Evolutionary conservation across 441 rosid genomes (phyloP).

Genomic region (Caryocar brasiliense): DNA sequence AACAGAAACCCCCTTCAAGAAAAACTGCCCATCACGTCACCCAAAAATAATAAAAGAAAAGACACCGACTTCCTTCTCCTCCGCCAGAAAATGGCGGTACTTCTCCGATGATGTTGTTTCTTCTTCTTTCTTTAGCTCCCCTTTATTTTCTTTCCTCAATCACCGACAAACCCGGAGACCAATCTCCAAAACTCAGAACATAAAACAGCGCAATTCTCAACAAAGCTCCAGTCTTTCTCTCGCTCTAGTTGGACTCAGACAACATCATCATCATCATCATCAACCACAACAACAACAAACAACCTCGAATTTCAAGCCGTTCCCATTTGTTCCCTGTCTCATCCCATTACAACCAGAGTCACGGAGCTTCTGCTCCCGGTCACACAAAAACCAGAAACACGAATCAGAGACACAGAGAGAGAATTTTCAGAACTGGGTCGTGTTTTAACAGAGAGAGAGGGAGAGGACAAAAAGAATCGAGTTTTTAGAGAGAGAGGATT

Average conservation of each 20-base stretch:
- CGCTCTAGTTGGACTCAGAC: conserved; percentile 26
- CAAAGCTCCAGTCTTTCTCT: no score
- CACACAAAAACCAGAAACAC: no score
- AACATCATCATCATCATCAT: conserved; percentile 25
- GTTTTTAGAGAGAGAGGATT: no score
- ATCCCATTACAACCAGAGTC: background rate
- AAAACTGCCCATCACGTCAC: background rate
- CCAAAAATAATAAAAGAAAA: background rate
- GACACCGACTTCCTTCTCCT: background rate
- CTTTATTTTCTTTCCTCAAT: no score
- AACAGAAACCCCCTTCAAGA: conserved; percentile 8
- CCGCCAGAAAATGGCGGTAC: background rate
- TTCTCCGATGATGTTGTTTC: background rate
- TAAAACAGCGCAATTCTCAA: no score
- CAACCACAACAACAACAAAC: conserved; percentile 3
- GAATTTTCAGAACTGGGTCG: conserved; percentile 14
- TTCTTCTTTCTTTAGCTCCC: no score
- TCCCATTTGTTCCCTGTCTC: conserved; percentile 4
- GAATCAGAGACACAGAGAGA: background rate
- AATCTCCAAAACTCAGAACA: background rate
- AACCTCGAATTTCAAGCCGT: conserved; percentile 28
- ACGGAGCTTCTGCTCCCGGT: no score
- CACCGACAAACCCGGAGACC: no score
- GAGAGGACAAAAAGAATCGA: no score
- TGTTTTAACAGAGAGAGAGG: conserved; percentile 15